Percentiles rank a stretch among this genome's conserved stretches.
phyloP scores from a whole-genome alignment of 179 eudicot species.

The Silene coronaria region DNA sequence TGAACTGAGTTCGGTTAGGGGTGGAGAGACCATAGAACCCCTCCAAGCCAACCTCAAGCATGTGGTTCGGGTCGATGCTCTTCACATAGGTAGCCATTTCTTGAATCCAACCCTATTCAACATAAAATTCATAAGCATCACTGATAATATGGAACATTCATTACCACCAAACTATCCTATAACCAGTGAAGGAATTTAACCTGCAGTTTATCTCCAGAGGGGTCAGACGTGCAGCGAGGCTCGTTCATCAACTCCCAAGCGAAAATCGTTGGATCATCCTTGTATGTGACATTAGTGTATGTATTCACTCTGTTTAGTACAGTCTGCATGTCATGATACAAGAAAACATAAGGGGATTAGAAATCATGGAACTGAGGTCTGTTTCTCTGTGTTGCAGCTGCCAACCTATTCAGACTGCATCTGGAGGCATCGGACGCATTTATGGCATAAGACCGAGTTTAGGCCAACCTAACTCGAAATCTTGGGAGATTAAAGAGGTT shows the following conservation, averaged over 20 bases:
- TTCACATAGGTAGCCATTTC: constrained; percentile 89
- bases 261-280: constrained; percentile 89
- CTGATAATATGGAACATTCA: neutral
- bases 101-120: constrained; percentile 71
- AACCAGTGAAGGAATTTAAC: constrained; percentile 25
- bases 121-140: neutral
- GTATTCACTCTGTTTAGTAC: constrained; percentile 81
- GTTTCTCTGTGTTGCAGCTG: neutral
- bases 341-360: neutral
- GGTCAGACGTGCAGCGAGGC: constrained; percentile 69
- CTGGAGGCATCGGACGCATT: too few relatives aligned
- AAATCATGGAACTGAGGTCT: neutral
- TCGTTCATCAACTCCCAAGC: constrained; percentile 96
- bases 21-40: constrained; percentile 89
- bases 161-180: neutral
- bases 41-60: constrained; percentile 74
- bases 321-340: constrained; percentile 35
- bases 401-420: too few relatives aligned
- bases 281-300: constrained; percentile 64
- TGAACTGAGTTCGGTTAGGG: constrained; percentile 41
- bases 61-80: constrained; percentile 72
- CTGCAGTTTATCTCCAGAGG: constrained; percentile 75
- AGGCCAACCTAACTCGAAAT: too few relatives aligned
- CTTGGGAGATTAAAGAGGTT: neutral
- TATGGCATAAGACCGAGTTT: too few relatives aligned